phyloP scores from a whole-genome alignment of 176 grass and related monocot genomes.

The Musa itinerans region DNA sequence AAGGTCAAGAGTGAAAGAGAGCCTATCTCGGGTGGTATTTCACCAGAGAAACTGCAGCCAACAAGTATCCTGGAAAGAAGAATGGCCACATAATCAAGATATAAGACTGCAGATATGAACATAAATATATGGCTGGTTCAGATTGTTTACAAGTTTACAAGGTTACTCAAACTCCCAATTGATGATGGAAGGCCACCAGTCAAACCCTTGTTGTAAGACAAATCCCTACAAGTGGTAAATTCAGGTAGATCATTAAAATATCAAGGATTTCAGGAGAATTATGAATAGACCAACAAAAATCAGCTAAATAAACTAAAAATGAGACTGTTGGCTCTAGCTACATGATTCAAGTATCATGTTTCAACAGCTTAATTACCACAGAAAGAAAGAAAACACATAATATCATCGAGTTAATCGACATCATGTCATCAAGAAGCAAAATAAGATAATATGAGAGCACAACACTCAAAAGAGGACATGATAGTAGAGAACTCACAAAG shows the following conservation, averaged over 20 bases:
- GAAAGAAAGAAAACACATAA: no score
- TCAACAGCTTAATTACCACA: no score
- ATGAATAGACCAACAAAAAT: background rate
- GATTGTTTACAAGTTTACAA: slow-evolving; percentile 44
- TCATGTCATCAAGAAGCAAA: no score
- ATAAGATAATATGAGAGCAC: background rate
- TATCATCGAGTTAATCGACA: no score
- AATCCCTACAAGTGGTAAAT: slow-evolving; percentile 36
- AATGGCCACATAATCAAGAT: background rate
- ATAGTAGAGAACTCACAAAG: slow-evolving; percentile 38
- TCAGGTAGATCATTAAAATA: background rate
- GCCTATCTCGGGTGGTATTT: slow-evolving; percentile 66
- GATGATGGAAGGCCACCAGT: slow-evolving; percentile 40
- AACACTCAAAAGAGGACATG: slow-evolving; percentile 4
- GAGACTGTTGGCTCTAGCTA: background rate
- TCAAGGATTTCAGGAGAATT: background rate
- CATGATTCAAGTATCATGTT: no score
- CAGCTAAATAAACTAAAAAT: background rate
- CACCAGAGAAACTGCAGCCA: slow-evolving; percentile 69
- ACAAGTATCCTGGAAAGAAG: slow-evolving; percentile 52
- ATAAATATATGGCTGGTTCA: background rate
- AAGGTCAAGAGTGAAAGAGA: slow-evolving; percentile 42
- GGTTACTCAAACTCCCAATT: slow-evolving; percentile 58
- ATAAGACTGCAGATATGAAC: background rate
- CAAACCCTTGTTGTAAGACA: slow-evolving; percentile 67